These are phyloP conservation scores for Starmera stellimalicola DNA, from an alignment of 1,139 yeast species.

Conservation along the genomic window DNA sequence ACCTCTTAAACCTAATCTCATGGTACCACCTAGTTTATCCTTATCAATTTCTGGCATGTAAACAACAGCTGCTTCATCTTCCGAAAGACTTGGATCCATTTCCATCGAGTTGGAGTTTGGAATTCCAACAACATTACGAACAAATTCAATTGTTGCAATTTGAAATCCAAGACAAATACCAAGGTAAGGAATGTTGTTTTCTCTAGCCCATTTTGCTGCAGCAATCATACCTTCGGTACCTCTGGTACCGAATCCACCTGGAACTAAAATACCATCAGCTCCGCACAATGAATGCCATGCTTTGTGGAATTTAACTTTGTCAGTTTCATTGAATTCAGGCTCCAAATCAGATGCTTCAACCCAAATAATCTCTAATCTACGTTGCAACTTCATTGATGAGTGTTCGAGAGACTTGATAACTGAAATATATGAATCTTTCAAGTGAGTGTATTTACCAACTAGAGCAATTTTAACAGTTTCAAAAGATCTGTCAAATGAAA, in stretches of 20 bases:
- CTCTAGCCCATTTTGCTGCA: constrained; percentile 97
- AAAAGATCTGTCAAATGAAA: constrained; percentile 68
- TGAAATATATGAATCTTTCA: constrained; percentile 90
- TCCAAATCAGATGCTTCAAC: constrained; percentile 91
- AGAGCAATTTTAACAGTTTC: constrained; percentile 89
- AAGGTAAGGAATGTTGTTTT: constrained; percentile 82
- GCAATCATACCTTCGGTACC: constrained; percentile 98
- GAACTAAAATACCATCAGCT: constrained; percentile 95
- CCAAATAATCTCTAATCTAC: constrained; percentile 85
- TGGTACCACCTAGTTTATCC: constrained; percentile 94
- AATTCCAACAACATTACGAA: constrained; percentile 68
- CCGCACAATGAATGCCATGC: constrained; percentile 94
- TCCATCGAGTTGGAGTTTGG: constrained; percentile 76
- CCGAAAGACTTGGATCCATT: constrained; percentile 55
- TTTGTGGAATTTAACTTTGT: constrained; percentile 76
- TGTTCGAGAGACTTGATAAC: constrained; percentile 95
- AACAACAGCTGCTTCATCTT: constrained; percentile 71
- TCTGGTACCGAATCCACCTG: constrained; percentile 97
- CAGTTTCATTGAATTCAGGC: constrained; percentile 49
- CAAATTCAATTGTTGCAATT: constrained; percentile 91
- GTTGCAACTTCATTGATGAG: constrained; percentile 81
- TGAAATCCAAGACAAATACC: constrained; percentile 98
- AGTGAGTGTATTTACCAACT: constrained; percentile 93
- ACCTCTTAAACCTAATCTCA: constrained; percentile 94
- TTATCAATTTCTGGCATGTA: constrained; percentile 99